These are phyloP conservation scores for Yamadazyma pseudoaaseri DNA, from an alignment of 1,139 yeast genomes.

Conservation along the genomic window DNA sequence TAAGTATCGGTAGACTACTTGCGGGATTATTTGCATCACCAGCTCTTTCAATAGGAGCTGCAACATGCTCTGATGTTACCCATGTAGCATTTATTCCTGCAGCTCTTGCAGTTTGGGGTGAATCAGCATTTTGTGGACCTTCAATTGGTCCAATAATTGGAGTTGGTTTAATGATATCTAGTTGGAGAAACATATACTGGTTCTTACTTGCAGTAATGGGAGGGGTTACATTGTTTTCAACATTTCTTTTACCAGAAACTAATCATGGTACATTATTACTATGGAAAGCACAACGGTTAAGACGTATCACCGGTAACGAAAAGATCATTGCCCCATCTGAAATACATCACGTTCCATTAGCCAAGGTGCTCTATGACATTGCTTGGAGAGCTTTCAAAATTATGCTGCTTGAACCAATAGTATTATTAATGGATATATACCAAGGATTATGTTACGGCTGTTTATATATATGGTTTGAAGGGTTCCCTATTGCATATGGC, in stretches of 20 bases:
- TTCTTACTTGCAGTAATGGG: slow-evolving; percentile 37
- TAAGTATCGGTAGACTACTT: slow-evolving; percentile 31
- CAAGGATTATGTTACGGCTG: slow-evolving; percentile 30
- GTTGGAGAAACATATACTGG: slow-evolving; percentile 51
- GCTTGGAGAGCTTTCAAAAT: slow-evolving; percentile 34
- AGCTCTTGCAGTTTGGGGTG: slow-evolving; percentile 29
- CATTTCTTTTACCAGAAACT: slow-evolving; percentile 51
- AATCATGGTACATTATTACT: slow-evolving; percentile 44
- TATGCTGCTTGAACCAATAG: slow-evolving; percentile 31
- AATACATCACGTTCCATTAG: slow-evolving; percentile 32
- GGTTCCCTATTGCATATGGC: slow-evolving; percentile 30
- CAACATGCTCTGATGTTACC: slow-evolving; percentile 6
- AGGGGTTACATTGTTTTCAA: slow-evolving; percentile 27
- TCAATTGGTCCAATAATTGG: slow-evolving; percentile 35
- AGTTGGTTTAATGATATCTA: slow-evolving; percentile 18
- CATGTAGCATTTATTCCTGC: slow-evolving; percentile 21
- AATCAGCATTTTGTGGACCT: slow-evolving; percentile 34
- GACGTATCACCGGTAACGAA: slow-evolving; percentile 43
- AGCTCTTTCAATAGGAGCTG: slow-evolving; percentile 38
- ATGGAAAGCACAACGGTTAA: slow-evolving; percentile 46
- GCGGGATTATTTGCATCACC: slow-evolving; percentile 38
- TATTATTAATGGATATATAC: slow-evolving; percentile 28
- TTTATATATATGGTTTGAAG: slow-evolving; percentile 35
- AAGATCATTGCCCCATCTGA: slow-evolving; percentile 41
- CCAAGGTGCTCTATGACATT: slow-evolving; percentile 20